Percentiles rank a stretch among this genome's conserved stretches.
These are phyloP conservation scores for Yamadazyma oceani DNA, from an alignment of 1,139 yeast species.

Conservation along the genomic window DNA sequence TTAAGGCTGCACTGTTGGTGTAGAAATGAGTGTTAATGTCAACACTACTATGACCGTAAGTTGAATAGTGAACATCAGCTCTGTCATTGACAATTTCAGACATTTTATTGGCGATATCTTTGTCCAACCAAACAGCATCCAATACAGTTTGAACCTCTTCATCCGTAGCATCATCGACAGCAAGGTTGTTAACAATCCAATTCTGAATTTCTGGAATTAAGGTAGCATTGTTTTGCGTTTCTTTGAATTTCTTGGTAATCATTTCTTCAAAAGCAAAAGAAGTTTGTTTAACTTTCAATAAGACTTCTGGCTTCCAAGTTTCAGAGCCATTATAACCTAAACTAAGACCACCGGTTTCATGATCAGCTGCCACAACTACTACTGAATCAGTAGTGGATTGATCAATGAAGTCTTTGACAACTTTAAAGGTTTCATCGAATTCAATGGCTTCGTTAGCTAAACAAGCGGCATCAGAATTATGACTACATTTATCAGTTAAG, in stretches of 20 bases:
- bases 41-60: constrained; percentile 89
- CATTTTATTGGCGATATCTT: constrained; percentile 16
- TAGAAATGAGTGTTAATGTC: constrained; percentile 83
- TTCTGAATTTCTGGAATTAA: constrained; percentile 43
- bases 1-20: constrained; percentile 51
- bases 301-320: constrained; percentile 74
- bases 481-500: constrained; percentile 91
- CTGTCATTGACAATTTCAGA: constrained; percentile 56
- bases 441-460: constrained; percentile 43
- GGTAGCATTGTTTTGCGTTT: constrained; percentile 28
- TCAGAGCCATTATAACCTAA: constrained; percentile 67
- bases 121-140: constrained; percentile 15
- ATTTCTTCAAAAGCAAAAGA: constrained; percentile 59
- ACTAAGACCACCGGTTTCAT: constrained; percentile 85
- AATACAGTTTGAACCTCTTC: constrained; percentile 45
- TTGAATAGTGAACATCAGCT: constrained; percentile 85
- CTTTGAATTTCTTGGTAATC: constrained; percentile 20
- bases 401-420: constrained; percentile 67
- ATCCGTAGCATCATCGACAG: constrained; percentile 53
- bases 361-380: constrained; percentile 80
- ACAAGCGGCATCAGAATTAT: constrained; percentile 69
- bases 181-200: constrained; percentile 57
- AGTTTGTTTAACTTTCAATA: constrained; percentile 65
- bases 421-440: constrained; percentile 72
- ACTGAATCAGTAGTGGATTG: constrained; percentile 69